Conservation (phyloP, 495 filamentous ascomycete genomes). For the Penicillium verhagenii region DNA sequence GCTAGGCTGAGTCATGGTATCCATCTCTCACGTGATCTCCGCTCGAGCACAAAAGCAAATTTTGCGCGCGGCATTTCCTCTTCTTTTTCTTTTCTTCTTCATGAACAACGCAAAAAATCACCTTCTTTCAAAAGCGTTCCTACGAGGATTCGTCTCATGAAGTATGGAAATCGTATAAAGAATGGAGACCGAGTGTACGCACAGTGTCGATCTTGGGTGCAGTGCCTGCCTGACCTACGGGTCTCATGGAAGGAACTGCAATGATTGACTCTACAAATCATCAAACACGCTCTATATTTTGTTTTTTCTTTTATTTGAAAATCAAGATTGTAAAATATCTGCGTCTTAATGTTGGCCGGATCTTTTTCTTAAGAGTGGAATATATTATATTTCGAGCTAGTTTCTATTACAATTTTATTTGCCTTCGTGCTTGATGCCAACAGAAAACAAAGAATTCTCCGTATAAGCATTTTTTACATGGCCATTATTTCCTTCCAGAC, state of each 20-base stretch:
- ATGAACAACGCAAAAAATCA: constrained; percentile 67
- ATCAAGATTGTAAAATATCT: neutral
- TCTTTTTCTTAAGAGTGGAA: neutral
- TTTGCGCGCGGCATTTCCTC: constrained; percentile 16
- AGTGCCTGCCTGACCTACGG: constrained; percentile 48
- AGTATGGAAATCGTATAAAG: constrained; percentile 62
- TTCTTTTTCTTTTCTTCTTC: constrained; percentile 38
- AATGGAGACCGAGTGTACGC: constrained; percentile 57
- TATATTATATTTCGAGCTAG: neutral
- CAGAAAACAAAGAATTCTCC: constrained; percentile 10
- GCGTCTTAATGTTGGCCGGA: neutral
- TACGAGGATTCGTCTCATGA: constrained; percentile 58
- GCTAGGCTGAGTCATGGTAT: neutral
- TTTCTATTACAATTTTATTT: constrained; percentile 19
- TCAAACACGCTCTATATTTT: neutral
- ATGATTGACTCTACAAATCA: constrained; percentile 64
- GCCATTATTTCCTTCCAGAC: neutral
- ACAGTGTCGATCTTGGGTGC: constrained; percentile 68
- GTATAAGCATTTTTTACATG: neutral
- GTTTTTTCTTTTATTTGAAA: too few relatives aligned
- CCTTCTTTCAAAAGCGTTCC: constrained; percentile 65
- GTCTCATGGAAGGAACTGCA: constrained; percentile 60
- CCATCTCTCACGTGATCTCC: constrained; percentile 18
- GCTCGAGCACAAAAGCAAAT: constrained; percentile 17
- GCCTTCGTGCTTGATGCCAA: constrained; percentile 4